Evolutionary conservation across 208 protist species (phyloP), one percentile per base, ranked within the genome.

Genomic region (Wallacemonas sp.): DNA sequence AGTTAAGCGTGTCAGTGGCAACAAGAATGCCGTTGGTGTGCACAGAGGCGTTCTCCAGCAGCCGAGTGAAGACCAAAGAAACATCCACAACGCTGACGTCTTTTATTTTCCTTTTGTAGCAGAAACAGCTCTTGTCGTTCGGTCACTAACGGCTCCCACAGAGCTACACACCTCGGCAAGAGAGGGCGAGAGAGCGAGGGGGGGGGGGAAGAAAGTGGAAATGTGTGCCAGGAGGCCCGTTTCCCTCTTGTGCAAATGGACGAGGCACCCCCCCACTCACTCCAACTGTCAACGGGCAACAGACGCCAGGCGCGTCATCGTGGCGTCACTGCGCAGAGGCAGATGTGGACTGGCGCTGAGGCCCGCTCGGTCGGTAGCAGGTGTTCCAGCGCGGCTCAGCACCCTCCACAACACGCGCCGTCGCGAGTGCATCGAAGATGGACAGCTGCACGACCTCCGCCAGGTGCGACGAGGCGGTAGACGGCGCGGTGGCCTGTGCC

Each of bases 371-470:
- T n/a, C n/a, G 44, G 61, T 66, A 68, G 15, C 5, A 61, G 30
- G 45, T 63, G 44, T 79, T 79, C 73, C 73, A 79, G 30, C 63
- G 66, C 3, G 73, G 52, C 38, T 21, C 30, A 39, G 44, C 63
- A 17, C 73, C 73, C 27, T 53, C 54, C 6, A 58, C 62, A 12
- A 62, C 45, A 15, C 64, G 33, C 39, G 69, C 57, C 27, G 64
- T 30, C 15, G 63, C 66, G 22, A 71, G 21, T 5, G 53, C 63
- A 24, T 75, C 73, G 65, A 74, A 71, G 17, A 75, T 32, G 45
- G 73, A 10, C 21, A 59, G 34, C 34, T 63, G 73, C 24, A 79
- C 68, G 45, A 73, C 46, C 48, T 78, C 73, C 9, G 73, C 32
- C 24, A 78, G 71, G 21, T 68, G 73, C 22, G 17, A 61, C n/a